Evolutionary conservation across 306 rosid species (phyloP).

Genomic region (Dryas drummondii): DNA sequence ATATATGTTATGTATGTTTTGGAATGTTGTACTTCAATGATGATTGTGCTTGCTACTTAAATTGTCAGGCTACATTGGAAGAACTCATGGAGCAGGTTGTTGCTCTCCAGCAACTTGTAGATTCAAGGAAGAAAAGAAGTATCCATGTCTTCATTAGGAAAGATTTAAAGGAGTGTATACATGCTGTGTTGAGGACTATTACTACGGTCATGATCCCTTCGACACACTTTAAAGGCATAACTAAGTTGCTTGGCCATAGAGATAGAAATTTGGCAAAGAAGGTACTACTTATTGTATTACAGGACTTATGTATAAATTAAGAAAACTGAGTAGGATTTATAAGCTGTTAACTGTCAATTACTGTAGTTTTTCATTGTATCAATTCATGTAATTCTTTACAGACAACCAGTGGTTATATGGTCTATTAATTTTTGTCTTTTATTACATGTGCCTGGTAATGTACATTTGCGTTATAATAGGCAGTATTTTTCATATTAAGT

Average conservation of each 20-base stretch:
- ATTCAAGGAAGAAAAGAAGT: constrained; percentile 49
- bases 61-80: constrained; percentile 53
- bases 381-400: too few species aligned
- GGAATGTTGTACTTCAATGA: neutral
- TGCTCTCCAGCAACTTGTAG: constrained; percentile 54
- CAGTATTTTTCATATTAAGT: neutral
- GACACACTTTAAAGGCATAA: constrained; percentile 58
- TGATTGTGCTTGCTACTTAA: constrained; percentile 1
- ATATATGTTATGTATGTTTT: neutral
- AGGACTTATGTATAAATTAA: neutral
- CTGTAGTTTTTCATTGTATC: neutral
- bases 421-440: neutral
- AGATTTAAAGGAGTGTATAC: constrained; percentile 61
- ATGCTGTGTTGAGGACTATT: constrained; percentile 50
- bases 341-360: neutral
- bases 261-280: constrained; percentile 60
- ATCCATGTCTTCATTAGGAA: constrained; percentile 50
- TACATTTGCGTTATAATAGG: neutral
- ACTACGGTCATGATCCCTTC: constrained; percentile 58
- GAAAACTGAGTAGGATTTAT: neutral
- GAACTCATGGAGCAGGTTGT: constrained; percentile 73
- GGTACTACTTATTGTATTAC: constrained; percentile 52
- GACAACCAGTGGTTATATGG: neutral
- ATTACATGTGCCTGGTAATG: neutral
- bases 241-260: constrained; percentile 55